Conservation (phyloP, 139 green algal genomes). For the Volvox africanus region DNA sequence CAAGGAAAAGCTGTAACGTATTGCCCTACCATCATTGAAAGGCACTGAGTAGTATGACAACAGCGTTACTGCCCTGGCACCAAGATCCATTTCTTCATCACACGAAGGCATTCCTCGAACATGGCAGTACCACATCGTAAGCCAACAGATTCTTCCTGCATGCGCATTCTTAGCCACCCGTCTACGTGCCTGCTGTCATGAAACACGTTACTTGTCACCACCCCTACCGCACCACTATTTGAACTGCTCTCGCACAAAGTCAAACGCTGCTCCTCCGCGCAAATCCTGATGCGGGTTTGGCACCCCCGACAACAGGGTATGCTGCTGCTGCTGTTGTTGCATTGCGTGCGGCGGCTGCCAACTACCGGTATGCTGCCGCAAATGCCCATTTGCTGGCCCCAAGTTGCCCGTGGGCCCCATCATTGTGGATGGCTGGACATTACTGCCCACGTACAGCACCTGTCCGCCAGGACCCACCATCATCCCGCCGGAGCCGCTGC, state of each 20-base stretch:
- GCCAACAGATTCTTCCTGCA: no score
- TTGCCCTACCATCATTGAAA: no score
- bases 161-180: no score
- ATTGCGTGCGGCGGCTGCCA: neutral
- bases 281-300: neutral
- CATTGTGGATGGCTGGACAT: neutral
- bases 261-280: constrained; percentile 66
- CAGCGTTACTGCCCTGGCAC: no score
- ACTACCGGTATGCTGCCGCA: constrained; percentile 4
- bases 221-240: neutral
- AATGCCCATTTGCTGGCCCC: neutral
- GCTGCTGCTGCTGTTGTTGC: neutral
- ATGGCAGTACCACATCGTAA: no score
- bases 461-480: constrained; percentile 40
- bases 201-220: no score
- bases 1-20: no score
- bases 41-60: no score
- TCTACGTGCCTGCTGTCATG: no score
- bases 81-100: no score
- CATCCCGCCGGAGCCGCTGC: constrained; percentile 4
- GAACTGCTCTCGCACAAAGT: constrained; percentile 39
- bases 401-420: neutral
- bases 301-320: neutral
- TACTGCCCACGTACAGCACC: constrained; percentile 3
- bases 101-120: no score